These are phyloP conservation scores for Syzygium oleosum DNA, from an alignment of 345 rosid species.

Conservation along the genomic window DNA sequence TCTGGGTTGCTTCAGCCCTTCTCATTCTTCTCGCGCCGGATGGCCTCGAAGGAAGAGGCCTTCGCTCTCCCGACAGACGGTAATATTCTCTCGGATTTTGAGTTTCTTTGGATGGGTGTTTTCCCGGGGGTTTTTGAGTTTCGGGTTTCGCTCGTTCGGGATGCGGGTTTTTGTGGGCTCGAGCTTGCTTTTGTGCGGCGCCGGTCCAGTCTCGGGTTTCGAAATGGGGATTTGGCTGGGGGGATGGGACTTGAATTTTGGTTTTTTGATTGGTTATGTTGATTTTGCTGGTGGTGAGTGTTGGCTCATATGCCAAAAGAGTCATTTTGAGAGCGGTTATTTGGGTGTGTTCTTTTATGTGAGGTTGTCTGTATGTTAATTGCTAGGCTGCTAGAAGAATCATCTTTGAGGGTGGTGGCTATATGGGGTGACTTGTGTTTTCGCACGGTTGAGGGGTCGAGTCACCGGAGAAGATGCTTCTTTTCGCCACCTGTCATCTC, in stretches of 20 bases:
- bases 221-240: background rate
- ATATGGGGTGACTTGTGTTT: background rate
- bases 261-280: background rate
- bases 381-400: background rate
- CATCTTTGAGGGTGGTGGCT: background rate
- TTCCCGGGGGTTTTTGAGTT: background rate
- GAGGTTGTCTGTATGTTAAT: background rate
- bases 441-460: background rate
- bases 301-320: background rate
- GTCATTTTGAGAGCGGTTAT: too few relatives aligned
- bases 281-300: background rate
- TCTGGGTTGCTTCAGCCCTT: background rate
- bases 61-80: background rate
- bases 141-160: background rate
- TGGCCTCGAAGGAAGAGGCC: background rate
- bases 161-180: background rate
- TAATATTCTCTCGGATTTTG: background rate
- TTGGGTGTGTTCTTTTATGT: background rate
- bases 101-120: background rate
- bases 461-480: background rate
- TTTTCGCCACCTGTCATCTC: background rate
- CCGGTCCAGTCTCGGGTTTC: background rate
- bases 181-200: background rate
- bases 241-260: background rate
- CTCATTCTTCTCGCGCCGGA: background rate